These are phyloP conservation scores for Cenococcum geophilum DNA, from an alignment of 495 filamentous ascomycete species.

Conservation along the genomic window DNA sequence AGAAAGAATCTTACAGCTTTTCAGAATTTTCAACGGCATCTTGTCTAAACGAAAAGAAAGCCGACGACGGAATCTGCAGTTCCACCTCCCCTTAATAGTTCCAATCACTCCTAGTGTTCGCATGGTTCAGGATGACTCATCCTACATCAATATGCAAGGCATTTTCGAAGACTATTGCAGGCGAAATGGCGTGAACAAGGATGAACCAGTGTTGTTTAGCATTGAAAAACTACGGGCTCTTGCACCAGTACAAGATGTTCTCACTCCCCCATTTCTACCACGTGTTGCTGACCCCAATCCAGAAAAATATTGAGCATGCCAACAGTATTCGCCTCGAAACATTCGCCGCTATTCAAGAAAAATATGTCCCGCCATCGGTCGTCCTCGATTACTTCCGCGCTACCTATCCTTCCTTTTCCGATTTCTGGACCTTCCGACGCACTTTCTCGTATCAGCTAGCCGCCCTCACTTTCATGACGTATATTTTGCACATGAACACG, in stretches of 20 bases:
- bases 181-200: constrained; percentile 76
- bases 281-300: constrained; percentile 45
- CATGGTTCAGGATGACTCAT: constrained; percentile 88
- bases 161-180: constrained; percentile 95
- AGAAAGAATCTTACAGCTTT: constrained; percentile 92
- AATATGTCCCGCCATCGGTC: constrained; percentile 74
- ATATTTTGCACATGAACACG: constrained; percentile 89
- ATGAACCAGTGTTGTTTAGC: constrained; percentile 88
- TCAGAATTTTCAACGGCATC: constrained; percentile 91
- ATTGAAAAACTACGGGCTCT: constrained; percentile 84
- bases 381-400: constrained; percentile 84
- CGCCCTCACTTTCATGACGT: constrained; percentile 97
- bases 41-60: constrained; percentile 89
- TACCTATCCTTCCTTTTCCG: constrained; percentile 80
- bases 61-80: constrained; percentile 85
- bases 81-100: constrained; percentile 91
- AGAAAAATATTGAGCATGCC: constrained; percentile 51
- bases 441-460: constrained; percentile 95
- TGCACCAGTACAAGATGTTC: constrained; percentile 30
- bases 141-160: constrained; percentile 88
- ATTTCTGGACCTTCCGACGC: constrained; percentile 96
- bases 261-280: constrained; percentile 6
- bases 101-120: constrained; percentile 89
- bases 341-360: constrained; percentile 82
- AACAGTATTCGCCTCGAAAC: constrained; percentile 69